Evolutionary conservation across 164 flowering plant species (phyloP).

Genomic region (Euptelea pleiosperma): DNA sequence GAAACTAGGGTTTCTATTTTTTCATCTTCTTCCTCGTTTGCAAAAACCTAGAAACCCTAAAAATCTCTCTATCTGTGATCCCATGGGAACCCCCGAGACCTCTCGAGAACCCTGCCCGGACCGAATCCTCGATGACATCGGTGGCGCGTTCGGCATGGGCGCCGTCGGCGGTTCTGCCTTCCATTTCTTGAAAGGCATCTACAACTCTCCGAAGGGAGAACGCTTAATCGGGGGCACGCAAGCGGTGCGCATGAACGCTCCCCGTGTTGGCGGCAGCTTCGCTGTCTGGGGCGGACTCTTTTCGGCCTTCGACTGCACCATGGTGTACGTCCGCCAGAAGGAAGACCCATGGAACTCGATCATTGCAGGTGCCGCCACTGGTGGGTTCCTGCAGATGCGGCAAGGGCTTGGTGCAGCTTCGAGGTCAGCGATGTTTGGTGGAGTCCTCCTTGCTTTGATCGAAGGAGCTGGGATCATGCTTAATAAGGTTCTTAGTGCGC

Average conservation of each 20-base stretch:
- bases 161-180: slow-evolving; percentile 85
- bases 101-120: slow-evolving; percentile 90
- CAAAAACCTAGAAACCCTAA: too few relatives aligned
- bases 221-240: slow-evolving; percentile 66
- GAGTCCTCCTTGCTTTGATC: slow-evolving; percentile 66
- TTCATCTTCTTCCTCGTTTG: too few relatives aligned
- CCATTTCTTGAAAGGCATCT: slow-evolving; percentile 70
- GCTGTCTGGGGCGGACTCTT: slow-evolving; percentile 94
- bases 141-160: slow-evolving; percentile 94
- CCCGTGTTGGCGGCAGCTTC: slow-evolving; percentile 80
- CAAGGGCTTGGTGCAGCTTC: slow-evolving; percentile 64
- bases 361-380: slow-evolving; percentile 89
- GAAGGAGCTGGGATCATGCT: slow-evolving; percentile 87
- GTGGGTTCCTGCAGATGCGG: slow-evolving; percentile 82
- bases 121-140: slow-evolving; percentile 80
- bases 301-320: slow-evolving; percentile 74
- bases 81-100: slow-evolving; percentile 79
- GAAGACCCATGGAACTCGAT: slow-evolving; percentile 98
- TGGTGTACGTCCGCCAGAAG: slow-evolving; percentile 84
- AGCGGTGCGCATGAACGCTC: slow-evolving; percentile 84
- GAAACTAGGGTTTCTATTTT: background rate
- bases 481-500: slow-evolving; percentile 46
- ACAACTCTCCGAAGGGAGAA: slow-evolving; percentile 74
- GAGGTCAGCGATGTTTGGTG: slow-evolving; percentile 67
- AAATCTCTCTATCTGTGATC: background rate